Conservation (phyloP, 345 rosid species). For the Brassica juncea region DNA sequence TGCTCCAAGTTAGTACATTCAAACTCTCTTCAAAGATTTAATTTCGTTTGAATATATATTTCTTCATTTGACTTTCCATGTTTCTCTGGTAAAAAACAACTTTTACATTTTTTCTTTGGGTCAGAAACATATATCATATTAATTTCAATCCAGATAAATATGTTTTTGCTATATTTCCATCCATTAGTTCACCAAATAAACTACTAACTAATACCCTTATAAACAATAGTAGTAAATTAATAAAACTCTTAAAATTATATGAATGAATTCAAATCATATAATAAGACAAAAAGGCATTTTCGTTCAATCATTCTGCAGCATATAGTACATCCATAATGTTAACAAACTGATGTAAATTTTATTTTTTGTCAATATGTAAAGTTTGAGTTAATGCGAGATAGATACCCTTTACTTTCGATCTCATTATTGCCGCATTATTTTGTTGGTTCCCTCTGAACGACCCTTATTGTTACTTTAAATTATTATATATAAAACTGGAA, state of each 20-base stretch:
- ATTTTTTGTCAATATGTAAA: background rate
- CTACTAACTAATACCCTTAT: background rate
- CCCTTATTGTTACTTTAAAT: background rate
- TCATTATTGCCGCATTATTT: constrained; percentile 21
- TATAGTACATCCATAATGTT: background rate
- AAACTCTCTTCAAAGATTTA: constrained; percentile 6
- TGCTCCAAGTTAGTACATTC: constrained; percentile 23
- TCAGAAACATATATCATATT: background rate
- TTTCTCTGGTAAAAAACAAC: background rate
- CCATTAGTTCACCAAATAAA: background rate
- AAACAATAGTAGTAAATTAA: too few relatives aligned
- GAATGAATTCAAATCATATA: background rate
- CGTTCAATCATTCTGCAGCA: constrained; percentile 3
- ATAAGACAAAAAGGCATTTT: constrained; percentile 6
- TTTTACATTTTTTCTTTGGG: background rate
- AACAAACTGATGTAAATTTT: background rate
- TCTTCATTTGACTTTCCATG: too few relatives aligned
- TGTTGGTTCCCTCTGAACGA: constrained; percentile 14
- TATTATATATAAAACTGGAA: background rate
- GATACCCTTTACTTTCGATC: background rate
- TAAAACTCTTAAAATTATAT: background rate
- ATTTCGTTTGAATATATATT: background rate
- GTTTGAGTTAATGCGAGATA: background rate
- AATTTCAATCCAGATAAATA: background rate
- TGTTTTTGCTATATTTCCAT: background rate